Evolutionary conservation across 306 rosid genomes (phyloP).

Genomic region (Casuarina cunninghamiana): DNA sequence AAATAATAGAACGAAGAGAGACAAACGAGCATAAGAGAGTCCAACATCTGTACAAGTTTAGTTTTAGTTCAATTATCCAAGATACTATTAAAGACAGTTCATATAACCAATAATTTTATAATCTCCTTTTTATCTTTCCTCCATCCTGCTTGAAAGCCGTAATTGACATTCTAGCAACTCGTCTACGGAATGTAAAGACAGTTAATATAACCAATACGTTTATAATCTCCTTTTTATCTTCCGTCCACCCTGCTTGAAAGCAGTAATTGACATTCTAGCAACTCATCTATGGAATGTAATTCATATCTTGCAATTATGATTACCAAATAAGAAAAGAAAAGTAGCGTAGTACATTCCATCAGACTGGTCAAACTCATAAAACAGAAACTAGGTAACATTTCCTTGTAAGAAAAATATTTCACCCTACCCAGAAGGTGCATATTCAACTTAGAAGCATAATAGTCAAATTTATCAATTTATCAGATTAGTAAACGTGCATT

Average conservation of each 20-base stretch:
- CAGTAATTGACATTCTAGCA: background rate
- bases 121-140: background rate
- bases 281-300: background rate
- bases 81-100: background rate
- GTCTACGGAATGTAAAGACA: background rate
- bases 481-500: slow-evolving; percentile 1
- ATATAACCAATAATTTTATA: background rate
- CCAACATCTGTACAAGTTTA: background rate
- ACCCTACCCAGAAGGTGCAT: background rate
- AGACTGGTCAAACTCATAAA: background rate
- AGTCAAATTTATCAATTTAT: background rate
- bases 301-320: background rate
- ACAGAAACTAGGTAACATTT: background rate
- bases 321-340: background rate
- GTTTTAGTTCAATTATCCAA: slow-evolving; percentile 1
- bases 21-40: background rate
- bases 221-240: background rate
- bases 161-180: background rate
- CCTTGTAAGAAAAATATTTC: background rate
- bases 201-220: background rate
- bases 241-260: background rate
- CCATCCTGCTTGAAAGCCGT: background rate
- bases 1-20: background rate
- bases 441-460: background rate
- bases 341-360: background rate